Base-by-base conservation (phyloP, 2,329 filamentous ascomycete genomes). In the Trichothecium roseum region DNA sequence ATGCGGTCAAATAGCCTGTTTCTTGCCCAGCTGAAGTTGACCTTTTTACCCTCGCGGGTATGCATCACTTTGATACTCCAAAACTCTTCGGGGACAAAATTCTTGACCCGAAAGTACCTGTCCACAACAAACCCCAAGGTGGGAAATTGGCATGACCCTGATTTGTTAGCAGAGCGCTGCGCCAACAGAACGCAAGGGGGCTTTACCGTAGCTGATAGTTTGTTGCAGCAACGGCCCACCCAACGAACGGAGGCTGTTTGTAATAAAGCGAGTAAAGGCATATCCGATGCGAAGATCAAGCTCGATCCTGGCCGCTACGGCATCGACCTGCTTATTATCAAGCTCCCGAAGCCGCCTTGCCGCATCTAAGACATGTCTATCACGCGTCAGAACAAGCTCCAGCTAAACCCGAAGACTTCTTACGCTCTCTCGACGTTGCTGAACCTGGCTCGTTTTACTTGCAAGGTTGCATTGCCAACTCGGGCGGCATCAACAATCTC, bases 101-200 rank as follows among this genome's bases (percentile, higher is more conserved):
- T 94, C 43, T 85, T 80, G 35, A 98, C 91, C 34, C 84, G 79
- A 48, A 94, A 85, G 56, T 96, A 98, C 32, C 89, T 78, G 57
- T 98, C 91, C 6, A 98, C 91, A 2, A 98, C 89, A 45, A 98
- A 98, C 0, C 91, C 91, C 5, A 98, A 68, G 0, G 91, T 96
- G 2, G 91, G 91, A 50, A 98, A 98, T 55, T 98, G 91, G 46
- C 91, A 98, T 4, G 88, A 94, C 12, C 74, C 84, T 84, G 28
- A 15, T 10, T 4, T 13, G 34, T 45, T 5, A 51, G 42, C 29
- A 16, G 30, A 9, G 13, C 13, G 5, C 12, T 8, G 14, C 30
- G 9, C 9, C 16, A 9, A 17, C 12, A 12, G 15, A 9, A 4
- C 22, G 26, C 4, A 34, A 42, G n/a, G n/a, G n/a, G n/a, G n/a